phyloP scores from a whole-genome alignment of 306 rosid genomes.

The Cyamopsis tetragonoloba region DNA sequence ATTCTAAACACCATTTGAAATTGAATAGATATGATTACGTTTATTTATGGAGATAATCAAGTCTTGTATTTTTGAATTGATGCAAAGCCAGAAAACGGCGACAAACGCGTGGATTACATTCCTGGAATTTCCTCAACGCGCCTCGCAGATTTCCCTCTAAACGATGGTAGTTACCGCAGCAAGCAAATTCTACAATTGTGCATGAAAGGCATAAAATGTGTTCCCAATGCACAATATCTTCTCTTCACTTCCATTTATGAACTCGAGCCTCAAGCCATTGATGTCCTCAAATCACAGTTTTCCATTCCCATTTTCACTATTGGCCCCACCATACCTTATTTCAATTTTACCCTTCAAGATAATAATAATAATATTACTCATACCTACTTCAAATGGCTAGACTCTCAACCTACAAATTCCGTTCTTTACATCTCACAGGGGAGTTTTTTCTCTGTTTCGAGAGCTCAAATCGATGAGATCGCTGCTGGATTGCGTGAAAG shows the following conservation, averaged over 20 bases:
- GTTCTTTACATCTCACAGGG: slow-evolving; percentile 48
- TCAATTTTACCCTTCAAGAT: neutral
- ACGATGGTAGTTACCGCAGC: neutral
- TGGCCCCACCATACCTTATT: slow-evolving; percentile 40
- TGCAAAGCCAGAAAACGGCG: slow-evolving; percentile 27
- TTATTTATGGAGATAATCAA: no score
- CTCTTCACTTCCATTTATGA: slow-evolving; percentile 35
- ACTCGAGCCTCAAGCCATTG: slow-evolving; percentile 40
- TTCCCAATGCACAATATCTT: slow-evolving; percentile 36
- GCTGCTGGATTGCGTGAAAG: slow-evolving; percentile 20
- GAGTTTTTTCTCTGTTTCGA: slow-evolving; percentile 34
- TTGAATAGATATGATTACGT: no score
- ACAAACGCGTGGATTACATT: slow-evolving; percentile 37
- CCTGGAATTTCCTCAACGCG: slow-evolving; percentile 44
- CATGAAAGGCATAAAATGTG: slow-evolving; percentile 2
- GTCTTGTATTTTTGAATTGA: neutral
- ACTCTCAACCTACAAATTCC: slow-evolving; percentile 33
- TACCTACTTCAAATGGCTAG: slow-evolving; percentile 39
- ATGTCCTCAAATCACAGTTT: slow-evolving; percentile 17
- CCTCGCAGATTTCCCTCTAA: slow-evolving; percentile 34
- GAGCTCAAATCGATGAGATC: slow-evolving; percentile 39
- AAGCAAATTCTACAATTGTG: neutral
- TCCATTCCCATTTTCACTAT: slow-evolving; percentile 32
- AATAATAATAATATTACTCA: neutral
- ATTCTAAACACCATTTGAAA: no score